Evolutionary conservation across 1,284 basidiomycete genomes (phyloP), one percentile per base, ranked within the genome.

Genomic region (Cryptococcus neoformans): DNA sequence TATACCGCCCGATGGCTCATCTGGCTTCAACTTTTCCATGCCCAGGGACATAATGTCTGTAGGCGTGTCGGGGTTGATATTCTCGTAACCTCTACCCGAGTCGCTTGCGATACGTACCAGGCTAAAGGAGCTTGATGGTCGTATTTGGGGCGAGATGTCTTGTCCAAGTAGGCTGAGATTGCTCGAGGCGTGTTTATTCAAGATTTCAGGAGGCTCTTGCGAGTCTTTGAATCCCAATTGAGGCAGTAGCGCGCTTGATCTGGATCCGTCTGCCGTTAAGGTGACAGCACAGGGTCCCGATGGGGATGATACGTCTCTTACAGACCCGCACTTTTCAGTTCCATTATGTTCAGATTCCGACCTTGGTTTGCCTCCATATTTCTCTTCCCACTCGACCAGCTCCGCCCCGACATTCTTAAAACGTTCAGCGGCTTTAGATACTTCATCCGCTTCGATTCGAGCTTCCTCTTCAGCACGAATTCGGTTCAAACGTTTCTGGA

Each of bases 351-450:
- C 21, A 21, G 21, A 21, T 21, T 21, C 21, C 21, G 21, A 21
- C 21, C 21, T 21, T n/a, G 35, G 49, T 14, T 50, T 17, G 9
- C 63, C 61, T 4, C 89, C 85, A 63, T 95, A 90, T 54, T 90
- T 86, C 64, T 83, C 85, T 72, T 96, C 92, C 94, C 93, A 97
- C 58, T 87, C 84, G 42, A 84, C 83, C 54, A 87, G 85, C 72
- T 96, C 92, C 48, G 81, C 80, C 42, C 84, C 81, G 47, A 91
- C 79, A 49, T 81, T 82, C 28, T 81, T 82, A 72, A 94, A 87
- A 44, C 85, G 81, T 53, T 85, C 83, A 1, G 90, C 86, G 45
- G 91, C 89, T 50, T 84, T 82, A 12, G 83, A 79, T 60, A 92
- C 90, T 36, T 88, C 86, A 67, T 87, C 86, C 64, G 85, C 84